Evolutionary conservation across 441 rosid genomes (phyloP).

Genomic region (Pelargonium australe): DNA sequence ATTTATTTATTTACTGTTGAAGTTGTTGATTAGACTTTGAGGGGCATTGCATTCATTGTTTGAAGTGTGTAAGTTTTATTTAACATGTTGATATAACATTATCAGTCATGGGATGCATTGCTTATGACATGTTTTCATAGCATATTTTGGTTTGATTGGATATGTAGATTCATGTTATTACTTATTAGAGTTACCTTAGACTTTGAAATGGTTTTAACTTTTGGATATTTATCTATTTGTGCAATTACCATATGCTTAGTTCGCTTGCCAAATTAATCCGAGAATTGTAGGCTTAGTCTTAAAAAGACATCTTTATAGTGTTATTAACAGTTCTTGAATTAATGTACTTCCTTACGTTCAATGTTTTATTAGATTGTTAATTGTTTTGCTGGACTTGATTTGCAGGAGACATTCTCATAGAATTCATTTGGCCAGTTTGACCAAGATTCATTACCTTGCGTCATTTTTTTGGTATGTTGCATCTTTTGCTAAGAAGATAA

Average conservation of each 20-base stretch:
- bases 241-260: neutral
- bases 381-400: constrained; percentile 10
- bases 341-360: neutral
- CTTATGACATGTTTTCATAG: neutral
- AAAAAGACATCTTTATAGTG: too few relatives aligned
- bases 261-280: neutral
- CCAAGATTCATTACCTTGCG: constrained; percentile 10
- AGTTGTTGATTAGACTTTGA: neutral
- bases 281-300: neutral
- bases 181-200: neutral
- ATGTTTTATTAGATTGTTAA: neutral
- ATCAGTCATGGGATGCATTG: neutral
- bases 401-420: constrained; percentile 9
- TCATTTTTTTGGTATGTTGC: constrained; percentile 16
- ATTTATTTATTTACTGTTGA: too few relatives aligned
- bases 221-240: neutral
- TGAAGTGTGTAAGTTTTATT: neutral
- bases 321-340: neutral
- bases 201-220: neutral
- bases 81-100: neutral
- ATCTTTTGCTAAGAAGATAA: constrained; percentile 30
- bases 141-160: neutral
- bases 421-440: neutral
- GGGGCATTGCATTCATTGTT: neutral
- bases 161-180: neutral